Percentiles rank a stretch among this genome's conserved stretches.
These are phyloP conservation scores for Moesziomyces sp. DNA, from an alignment of 1,284 basidiomycete species.

Conservation along the genomic window DNA sequence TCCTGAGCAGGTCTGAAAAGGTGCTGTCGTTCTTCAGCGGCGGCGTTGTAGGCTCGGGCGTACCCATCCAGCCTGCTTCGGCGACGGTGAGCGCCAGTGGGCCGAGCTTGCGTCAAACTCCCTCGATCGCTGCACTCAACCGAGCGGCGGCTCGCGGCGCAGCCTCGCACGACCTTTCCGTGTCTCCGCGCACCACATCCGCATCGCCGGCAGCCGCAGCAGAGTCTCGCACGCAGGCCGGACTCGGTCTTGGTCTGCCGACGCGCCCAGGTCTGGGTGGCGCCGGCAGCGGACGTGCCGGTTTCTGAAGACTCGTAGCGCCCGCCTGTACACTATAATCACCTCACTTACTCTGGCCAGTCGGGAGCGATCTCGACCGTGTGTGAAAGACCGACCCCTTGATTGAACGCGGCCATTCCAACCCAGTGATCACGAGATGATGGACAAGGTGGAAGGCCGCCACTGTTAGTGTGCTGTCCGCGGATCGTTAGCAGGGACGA, in stretches of 20 bases:
- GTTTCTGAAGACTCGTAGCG: slow-evolving; percentile 11
- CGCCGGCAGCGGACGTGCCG: slow-evolving; percentile 27
- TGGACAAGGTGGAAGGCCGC: too few relatives aligned
- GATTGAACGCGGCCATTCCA: too few relatives aligned
- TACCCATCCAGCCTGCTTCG: slow-evolving; percentile 25
- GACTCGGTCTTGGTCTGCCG: slow-evolving; percentile 30
- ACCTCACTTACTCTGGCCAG: too few relatives aligned
- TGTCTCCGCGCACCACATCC: slow-evolving; percentile 15
- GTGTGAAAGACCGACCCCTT: too few relatives aligned
- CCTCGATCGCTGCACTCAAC: slow-evolving; percentile 41
- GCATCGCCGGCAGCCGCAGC: not conserved
- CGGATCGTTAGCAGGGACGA: too few relatives aligned
- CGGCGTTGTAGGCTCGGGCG: slow-evolving; percentile 30
- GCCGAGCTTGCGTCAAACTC: slow-evolving; percentile 22
- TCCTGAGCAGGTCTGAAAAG: slow-evolving; percentile 42
- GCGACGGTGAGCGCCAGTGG: slow-evolving; percentile 9
- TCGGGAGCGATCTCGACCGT: too few relatives aligned
- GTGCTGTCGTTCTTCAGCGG: slow-evolving; percentile 45
- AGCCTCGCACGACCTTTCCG: slow-evolving; percentile 25
- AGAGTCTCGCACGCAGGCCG: slow-evolving; percentile 18
- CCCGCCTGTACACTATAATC: too few relatives aligned
- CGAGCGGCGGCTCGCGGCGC: slow-evolving; percentile 41
- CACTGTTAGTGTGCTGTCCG: too few relatives aligned
- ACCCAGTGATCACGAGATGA: too few relatives aligned
- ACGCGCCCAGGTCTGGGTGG: slow-evolving; percentile 29